Percentiles rank a stretch among this genome's conserved stretches.
Evolutionary conservation across 2,329 filamentous ascomycete species (phyloP).

Genomic region (Dothistroma pini): DNA sequence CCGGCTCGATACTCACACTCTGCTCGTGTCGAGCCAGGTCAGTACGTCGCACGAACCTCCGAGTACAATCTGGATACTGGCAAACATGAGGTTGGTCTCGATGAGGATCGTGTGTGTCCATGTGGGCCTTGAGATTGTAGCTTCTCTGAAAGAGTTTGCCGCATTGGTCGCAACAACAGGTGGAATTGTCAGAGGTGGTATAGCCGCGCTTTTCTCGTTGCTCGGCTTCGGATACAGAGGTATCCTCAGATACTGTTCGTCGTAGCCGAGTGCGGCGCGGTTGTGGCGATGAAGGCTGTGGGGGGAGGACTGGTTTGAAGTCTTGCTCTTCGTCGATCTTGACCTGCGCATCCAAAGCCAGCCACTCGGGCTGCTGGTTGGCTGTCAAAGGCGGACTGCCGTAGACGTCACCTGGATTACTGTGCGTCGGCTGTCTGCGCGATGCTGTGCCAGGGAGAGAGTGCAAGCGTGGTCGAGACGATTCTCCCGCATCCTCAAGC

Average conservation of each 20-base stretch:
- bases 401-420: slow-evolving; percentile 19
- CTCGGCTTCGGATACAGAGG: slow-evolving; percentile 3
- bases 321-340: slow-evolving; percentile 6
- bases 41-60: slow-evolving; percentile 77
- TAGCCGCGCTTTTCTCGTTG: slow-evolving; percentile 27
- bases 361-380: background rate
- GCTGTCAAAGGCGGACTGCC: slow-evolving; percentile 8
- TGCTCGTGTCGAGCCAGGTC: slow-evolving; percentile 61
- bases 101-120: slow-evolving; percentile 76
- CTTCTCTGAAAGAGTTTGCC: slow-evolving; percentile 75
- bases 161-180: slow-evolving; percentile 69
- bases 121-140: slow-evolving; percentile 84
- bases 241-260: slow-evolving; percentile 10
- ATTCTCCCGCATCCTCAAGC: slow-evolving; percentile 18
- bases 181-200: slow-evolving; percentile 61
- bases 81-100: slow-evolving; percentile 70
- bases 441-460: slow-evolving; percentile 14
- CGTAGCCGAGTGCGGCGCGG: slow-evolving; percentile 3
- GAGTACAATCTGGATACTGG: slow-evolving; percentile 60
- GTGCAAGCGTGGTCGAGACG: slow-evolving; percentile 8
- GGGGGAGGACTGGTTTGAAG: slow-evolving; percentile 2
- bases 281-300: background rate
- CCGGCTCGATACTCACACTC: slow-evolving; percentile 43
- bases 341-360: background rate
- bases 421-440: slow-evolving; percentile 7